A percentile compares a stretch with the other conserved stretches of the same genome.
Conservation (phyloP, 805 yeast species). For the Gaillardinia entomophila region DNA sequence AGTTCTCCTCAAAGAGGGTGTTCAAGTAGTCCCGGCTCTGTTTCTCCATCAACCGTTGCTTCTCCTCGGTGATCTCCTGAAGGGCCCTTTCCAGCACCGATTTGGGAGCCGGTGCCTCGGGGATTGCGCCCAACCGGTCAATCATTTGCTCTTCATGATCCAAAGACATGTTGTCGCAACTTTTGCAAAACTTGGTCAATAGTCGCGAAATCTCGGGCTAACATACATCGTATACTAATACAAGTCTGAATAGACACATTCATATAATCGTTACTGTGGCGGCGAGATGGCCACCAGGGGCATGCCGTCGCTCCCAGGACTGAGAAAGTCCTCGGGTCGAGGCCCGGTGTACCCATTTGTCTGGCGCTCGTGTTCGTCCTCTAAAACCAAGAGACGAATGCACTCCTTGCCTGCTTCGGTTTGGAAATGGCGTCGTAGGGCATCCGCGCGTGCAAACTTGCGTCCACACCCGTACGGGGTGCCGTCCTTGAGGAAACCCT, state of each 20-base stretch:
- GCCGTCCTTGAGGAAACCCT: conserved; percentile 50
- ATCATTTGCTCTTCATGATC: conserved; percentile 28
- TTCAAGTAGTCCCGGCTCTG: conserved; percentile 30
- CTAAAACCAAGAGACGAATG: conserved; percentile 34
- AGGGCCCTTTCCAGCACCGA: conserved; percentile 21
- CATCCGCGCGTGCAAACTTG: conserved; percentile 42
- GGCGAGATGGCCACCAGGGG: conserved; percentile 38
- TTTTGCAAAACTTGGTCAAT: too few relatives aligned
- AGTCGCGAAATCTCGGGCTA: too few relatives aligned
- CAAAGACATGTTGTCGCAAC: conserved; percentile 13
- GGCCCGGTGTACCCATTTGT: neutral
- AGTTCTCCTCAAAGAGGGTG: conserved; percentile 25
- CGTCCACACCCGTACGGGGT: conserved; percentile 42
- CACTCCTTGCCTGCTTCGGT: conserved; percentile 43
- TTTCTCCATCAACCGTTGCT: conserved; percentile 24
- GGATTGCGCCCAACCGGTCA: conserved; percentile 18
- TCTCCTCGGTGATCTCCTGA: conserved; percentile 17
- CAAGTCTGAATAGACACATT: too few relatives aligned
- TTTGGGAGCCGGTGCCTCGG: conserved; percentile 3
- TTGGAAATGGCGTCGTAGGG: conserved; percentile 40
- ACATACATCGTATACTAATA: too few relatives aligned
- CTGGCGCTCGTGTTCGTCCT: conserved; percentile 27
- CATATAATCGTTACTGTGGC: conserved; percentile 28
- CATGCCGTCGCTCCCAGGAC: neutral
- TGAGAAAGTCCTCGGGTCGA: neutral